Conservation (phyloP, 208 protist species). For the Crithidia expoeki region DNA sequence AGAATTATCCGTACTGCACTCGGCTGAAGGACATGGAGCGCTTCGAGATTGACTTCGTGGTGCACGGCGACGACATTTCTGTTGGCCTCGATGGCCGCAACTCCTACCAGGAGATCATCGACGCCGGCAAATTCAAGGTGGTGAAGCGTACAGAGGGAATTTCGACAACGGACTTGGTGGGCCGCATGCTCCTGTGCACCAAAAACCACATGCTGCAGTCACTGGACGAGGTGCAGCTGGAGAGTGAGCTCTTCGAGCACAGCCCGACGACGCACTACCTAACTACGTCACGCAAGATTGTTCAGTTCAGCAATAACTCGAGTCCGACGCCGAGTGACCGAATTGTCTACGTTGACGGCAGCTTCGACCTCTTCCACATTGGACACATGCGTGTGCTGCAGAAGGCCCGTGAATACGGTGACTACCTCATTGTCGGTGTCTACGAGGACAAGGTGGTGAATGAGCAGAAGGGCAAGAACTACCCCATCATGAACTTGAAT, state of each 20-base stretch:
- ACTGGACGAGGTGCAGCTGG: slow-evolving; percentile 49
- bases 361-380: slow-evolving; percentile 98
- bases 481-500: slow-evolving; percentile 99
- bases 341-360: slow-evolving; percentile 97
- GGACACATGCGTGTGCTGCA: slow-evolving; percentile 95
- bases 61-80: slow-evolving; percentile 99
- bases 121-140: slow-evolving; percentile 87
- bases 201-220: slow-evolving; percentile 67
- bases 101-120: slow-evolving; percentile 95
- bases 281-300: slow-evolving; percentile 95
- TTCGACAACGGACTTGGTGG: slow-evolving; percentile 98
- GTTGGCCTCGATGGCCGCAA: slow-evolving; percentile 94
- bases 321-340: slow-evolving; percentile 74
- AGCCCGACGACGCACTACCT: slow-evolving; percentile 59
- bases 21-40: slow-evolving; percentile 91
- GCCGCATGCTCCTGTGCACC: slow-evolving; percentile 96
- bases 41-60: slow-evolving; percentile 95
- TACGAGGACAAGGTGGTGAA: slow-evolving; percentile 95
- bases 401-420: slow-evolving; percentile 90
- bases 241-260: slow-evolving; percentile 33
- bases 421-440: slow-evolving; percentile 97
- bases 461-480: slow-evolving; percentile 90
- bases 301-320: slow-evolving; percentile 95
- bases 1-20: slow-evolving; percentile 95
- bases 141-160: slow-evolving; percentile 96